Evolutionary conservation across 202 grass and related monocot species (phyloP), one percentile per base, ranked within the genome.

Genomic region (Brachypodium distachyon): DNA sequence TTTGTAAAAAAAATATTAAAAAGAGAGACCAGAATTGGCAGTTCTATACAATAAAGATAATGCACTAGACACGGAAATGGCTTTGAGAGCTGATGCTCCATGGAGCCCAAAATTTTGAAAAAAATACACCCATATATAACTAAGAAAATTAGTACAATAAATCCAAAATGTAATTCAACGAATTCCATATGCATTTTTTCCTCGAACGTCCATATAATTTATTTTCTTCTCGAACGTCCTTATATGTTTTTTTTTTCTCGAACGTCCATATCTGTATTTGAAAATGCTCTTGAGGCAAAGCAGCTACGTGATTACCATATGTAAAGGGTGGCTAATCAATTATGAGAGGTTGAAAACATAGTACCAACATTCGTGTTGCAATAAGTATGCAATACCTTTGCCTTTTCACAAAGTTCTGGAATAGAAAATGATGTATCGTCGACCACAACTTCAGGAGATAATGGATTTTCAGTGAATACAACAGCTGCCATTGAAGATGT

Each of bases 381-480:
- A 61, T 1, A 6, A 47, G 46, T 48, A 53, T 53, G 22, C 21
- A 33, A 5, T 78, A 87, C 84, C 84, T 91, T 63, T 78, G 47
- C 73, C 70, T 87, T 83, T 74, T 91, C 76, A 77, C 81, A 87
- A 28, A 91, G 9, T 62, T 87, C 81, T 64, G 76, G 76, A 70
- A 70, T 73, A 40, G 84, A 91, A 81, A 81, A 87, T 54, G 70
- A 91, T 13, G 84, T 82, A 48, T 87, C 89, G n/a, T 91, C 89
- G 65, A 91, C 72, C 42, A 87, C 47, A 33, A 91, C 60, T 49
- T 67, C 85, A 79, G 89, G 77, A 48, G 73, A 85, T 46, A 73
- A 81, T 9, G 77, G 85, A 64, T 76, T 87, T 47, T 56, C 81
- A 70, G 80, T 88, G 28, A 85, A 34, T 76, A 74, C 72, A 46